Base-by-base conservation (phyloP, 2,329 filamentous ascomycete species). In the Biscogniauxia marginata region DNA sequence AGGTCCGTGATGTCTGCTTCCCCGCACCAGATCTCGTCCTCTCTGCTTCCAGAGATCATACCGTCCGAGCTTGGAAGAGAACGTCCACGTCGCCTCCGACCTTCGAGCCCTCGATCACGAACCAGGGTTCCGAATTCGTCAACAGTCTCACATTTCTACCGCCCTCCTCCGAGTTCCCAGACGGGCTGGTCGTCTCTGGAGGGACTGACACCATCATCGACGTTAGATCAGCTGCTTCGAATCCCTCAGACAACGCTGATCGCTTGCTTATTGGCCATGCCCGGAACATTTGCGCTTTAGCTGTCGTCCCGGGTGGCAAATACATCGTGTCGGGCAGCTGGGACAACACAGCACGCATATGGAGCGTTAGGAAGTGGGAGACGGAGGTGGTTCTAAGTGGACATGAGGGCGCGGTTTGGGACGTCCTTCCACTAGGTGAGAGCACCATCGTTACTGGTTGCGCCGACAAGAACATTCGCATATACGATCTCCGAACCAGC, bases 191-290 rank as follows among this genome's bases (percentile, higher is more conserved):
- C 43, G 80, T 96, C 7, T 95, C 93, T 0, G 92, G 90, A 61
- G 95, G 95, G 56, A 90, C 93, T 69, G 95, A 98, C 70, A 88
- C 91, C 25, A 89, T 98, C 61, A 93, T 99, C 66, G 93, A 98
- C 71, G 90, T 96, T 49, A 87, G 92, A 68, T 84, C 87, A 60
- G 88, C 90, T 4, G 81, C 79, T 9, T 84, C 87, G 51, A 73
- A 80, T 22, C 78, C 87, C 1, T 82, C 87, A 25, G 88, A 92
- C 63, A 88, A 93, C 73, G 90, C 93, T 7, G 90, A 96, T 64
- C 88, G 90, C 20, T 80, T 98, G 60, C 81, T 99, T 8, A 78
- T 96, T 50, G 93, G 95, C 11, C 95, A 99, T 71, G 82, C 84
- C 19, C 84, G 89, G 71, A 98, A 98, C 67, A 86, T 99, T 47